Base-by-base conservation (phyloP, 306 rosid genomes). In the Glycine tomentella region DNA sequence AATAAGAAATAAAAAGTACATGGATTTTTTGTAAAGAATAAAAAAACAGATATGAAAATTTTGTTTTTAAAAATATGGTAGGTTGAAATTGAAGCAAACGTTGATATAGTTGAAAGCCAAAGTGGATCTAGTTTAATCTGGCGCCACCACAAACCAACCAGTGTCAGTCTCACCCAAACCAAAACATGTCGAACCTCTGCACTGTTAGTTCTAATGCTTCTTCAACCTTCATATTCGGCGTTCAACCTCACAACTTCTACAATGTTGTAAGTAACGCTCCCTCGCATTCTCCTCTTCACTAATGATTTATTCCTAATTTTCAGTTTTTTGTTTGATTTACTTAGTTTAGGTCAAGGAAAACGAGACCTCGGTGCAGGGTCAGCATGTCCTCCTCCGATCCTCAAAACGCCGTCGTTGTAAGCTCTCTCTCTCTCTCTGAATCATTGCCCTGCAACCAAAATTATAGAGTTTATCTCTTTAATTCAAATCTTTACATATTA, bases 351-450 rank as follows among this genome's bases (percentile, higher is more conserved):
- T 64, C 82, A 31, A 49, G 40, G 68, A 81, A 12, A 12, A 52
- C 50, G 72, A 78, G 9, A 38, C 33, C 1, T 73, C 78, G 50
- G 14, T 58, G 69, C 80, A 81, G 89, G 62, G 31, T 72, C 16
- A 81, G 56, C 25, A 89, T 94, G 93, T 88, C 89, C 17, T 76
- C 89, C 51, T 77, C 89, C 51, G n/a, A n/a, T 57, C 86, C 95
- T 64, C 83, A 86, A 81, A 88, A 81, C 76, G 64, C 87, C 79
- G 38, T 86, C 69, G 91, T 92, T 70, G 98, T 94, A 74, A 59
- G 92, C 87, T 25, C 46, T 20, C 11, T 80, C 31, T 42, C 74
- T 73, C 38, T 34, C 38, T 34, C 38, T 34, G 38, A 34, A 34
- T 34, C 49, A 10, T 69, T 69, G 9, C 36, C 79, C 0, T 34